Evolutionary conservation across 352 stramenopile species (phyloP), one percentile per base, ranked within the genome.

Genomic region (Phytophthora fragariae): DNA sequence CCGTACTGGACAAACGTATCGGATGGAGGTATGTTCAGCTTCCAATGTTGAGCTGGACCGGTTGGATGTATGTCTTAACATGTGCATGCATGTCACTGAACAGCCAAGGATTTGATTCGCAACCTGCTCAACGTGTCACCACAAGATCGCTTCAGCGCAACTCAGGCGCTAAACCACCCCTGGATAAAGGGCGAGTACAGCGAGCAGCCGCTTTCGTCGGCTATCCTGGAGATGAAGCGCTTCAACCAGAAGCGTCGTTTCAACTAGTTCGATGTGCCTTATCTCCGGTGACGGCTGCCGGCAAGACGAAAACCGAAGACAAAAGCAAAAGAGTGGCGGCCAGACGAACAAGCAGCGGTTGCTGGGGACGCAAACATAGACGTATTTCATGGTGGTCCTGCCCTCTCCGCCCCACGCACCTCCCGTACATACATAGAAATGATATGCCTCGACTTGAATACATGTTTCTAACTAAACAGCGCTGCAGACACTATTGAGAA

Each of bases 161-260:
- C 75, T 24, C 72, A 90, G 49, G 89, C 87, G 62, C 79, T 97
- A 8, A 79, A 90, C 49, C 90, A 97, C 57, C 88, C 90, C 33
- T 97, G 89, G 90, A 95, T 97, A 84, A 92, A 91, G 77, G 89
- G 88, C 60, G 83, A 87, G 65, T 92, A 87, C 77, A 94, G 77
- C 68, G 87, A 95, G 61, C 72, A 93, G 77, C 88, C 88, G 73
- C 84, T 96, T 72, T 75, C 80, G 65, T 96, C 89, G 35, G 89
- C 89, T 65, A 92, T 95, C 66, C 65, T 92, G 68, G 89, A 96
- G 76, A 96, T 96, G 89, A 93, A 90, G 84, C 89, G 89, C 65
- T 96, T 96, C 75, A 95, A 96, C 76, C 88, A 95, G 67, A 96
- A 96, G 81, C 85, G 88, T 62, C 86, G 89, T 68, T 95, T 92